Conservation (phyloP, 805 yeast species). For the Starmerella apicola region DNA sequence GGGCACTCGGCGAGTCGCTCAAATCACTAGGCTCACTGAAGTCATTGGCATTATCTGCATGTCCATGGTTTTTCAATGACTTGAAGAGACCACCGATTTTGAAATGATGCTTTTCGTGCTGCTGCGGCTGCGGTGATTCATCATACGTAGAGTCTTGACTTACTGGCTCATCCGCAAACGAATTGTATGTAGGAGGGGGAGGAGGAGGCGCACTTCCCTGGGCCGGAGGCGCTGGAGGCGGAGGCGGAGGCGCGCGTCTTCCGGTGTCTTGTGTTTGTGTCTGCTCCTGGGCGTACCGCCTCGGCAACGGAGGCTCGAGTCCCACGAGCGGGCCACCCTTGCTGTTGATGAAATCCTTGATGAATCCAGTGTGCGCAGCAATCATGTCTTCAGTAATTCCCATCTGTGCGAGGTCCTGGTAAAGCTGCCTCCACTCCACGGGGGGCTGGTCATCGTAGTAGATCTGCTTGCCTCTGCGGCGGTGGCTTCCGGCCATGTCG, state of each 20-base stretch:
- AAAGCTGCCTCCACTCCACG: conserved; percentile 68
- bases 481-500: conserved; percentile 31
- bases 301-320: conserved; percentile 71
- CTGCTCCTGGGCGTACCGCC: conserved; percentile 30
- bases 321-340: conserved; percentile 75
- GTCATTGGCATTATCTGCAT: background rate
- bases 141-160: too few species aligned
- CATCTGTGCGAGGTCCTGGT: conserved; percentile 56
- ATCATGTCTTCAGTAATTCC: conserved; percentile 84
- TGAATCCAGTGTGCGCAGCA: conserved; percentile 71
- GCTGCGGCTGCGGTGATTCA: background rate
- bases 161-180: conserved; percentile 6
- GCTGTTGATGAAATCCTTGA: conserved; percentile 60
- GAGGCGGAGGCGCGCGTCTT: conserved; percentile 24
- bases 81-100: conserved; percentile 15
- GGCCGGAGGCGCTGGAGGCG: conserved; percentile 28
- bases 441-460: conserved; percentile 75
- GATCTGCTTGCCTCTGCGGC: conserved; percentile 28
- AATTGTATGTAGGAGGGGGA: conserved; percentile 5
- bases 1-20: conserved; percentile 3
- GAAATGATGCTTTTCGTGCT: conserved; percentile 1
- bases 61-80: conserved; percentile 1
- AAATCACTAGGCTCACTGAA: background rate
- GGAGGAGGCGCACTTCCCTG: conserved; percentile 8
- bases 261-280: background rate